These are phyloP conservation scores for Lycium barbarum DNA, from an alignment of 257 asterid genomes.

Conservation along the genomic window DNA sequence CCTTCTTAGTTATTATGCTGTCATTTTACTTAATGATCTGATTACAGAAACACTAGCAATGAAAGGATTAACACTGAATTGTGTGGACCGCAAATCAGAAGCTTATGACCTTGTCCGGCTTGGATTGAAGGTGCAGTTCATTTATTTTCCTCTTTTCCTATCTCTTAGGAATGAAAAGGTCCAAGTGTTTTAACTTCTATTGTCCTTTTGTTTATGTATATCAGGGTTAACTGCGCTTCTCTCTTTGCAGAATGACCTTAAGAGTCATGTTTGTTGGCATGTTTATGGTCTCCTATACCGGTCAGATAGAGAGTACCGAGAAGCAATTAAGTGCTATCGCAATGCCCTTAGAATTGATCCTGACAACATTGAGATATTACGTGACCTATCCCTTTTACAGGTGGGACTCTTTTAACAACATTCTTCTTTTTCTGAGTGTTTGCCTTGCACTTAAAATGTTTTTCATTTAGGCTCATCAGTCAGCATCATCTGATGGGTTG, in stretches of 20 bases:
- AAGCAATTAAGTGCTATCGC: slow-evolving; percentile 97
- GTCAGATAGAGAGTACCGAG: slow-evolving; percentile 98
- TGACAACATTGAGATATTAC: slow-evolving; percentile 94
- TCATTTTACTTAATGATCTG: slow-evolving; percentile 35
- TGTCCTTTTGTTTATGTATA: slow-evolving; percentile 5
- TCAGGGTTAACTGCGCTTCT: slow-evolving; percentile 39
- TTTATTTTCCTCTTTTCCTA: slow-evolving; percentile 25
- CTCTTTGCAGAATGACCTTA: slow-evolving; percentile 92
- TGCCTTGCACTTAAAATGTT: slow-evolving; percentile 21
- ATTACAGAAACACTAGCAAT: slow-evolving; percentile 88
- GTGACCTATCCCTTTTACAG: slow-evolving; percentile 98
- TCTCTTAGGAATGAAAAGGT: slow-evolving; percentile 9
- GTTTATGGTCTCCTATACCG: slow-evolving; percentile 97
- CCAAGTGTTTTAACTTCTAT: neutral
- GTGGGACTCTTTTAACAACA: slow-evolving; percentile 42
- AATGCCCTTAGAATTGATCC: slow-evolving; percentile 97
- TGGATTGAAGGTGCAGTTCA: slow-evolving; percentile 79
- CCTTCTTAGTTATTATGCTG: neutral
- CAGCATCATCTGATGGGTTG: slow-evolving; percentile 4
- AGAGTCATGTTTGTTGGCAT: slow-evolving; percentile 99
- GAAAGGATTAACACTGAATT: slow-evolving; percentile 96
- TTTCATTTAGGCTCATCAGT: slow-evolving; percentile 19
- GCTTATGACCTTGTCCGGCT: slow-evolving; percentile 97
- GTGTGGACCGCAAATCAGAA: slow-evolving; percentile 98
- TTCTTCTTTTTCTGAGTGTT: slow-evolving; percentile 24